phyloP scores from a whole-genome alignment of 495 filamentous ascomycete species.

The Aspergillus saccharolyticus region DNA sequence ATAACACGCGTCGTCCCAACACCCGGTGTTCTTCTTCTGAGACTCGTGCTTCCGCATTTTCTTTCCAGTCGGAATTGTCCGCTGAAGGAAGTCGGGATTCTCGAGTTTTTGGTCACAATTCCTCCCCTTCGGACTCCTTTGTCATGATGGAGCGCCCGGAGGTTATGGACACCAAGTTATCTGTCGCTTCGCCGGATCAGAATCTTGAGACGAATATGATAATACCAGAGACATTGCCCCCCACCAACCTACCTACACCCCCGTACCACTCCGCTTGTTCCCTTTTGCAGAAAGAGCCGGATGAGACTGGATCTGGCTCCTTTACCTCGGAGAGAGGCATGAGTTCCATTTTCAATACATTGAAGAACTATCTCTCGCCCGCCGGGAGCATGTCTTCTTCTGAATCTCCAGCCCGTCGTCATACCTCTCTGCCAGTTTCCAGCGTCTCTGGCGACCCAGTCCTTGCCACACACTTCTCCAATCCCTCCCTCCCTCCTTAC shows the following conservation, averaged over 20 bases:
- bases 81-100: slow-evolving; percentile 16
- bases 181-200: slow-evolving; percentile 16
- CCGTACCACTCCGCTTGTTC: slow-evolving; percentile 39
- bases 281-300: slow-evolving; percentile 39
- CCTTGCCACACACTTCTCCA: slow-evolving; percentile 69
- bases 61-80: slow-evolving; percentile 24
- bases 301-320: slow-evolving; percentile 33
- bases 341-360: slow-evolving; percentile 36
- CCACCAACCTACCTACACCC: slow-evolving; percentile 38
- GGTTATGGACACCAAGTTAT: slow-evolving; percentile 25
- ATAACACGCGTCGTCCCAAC: slow-evolving; percentile 49
- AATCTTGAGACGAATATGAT: slow-evolving; percentile 20
- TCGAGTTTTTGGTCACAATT: slow-evolving; percentile 18
- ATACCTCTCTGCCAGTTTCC: slow-evolving; percentile 54
- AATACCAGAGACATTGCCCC: slow-evolving; percentile 21
- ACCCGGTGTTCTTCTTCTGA: slow-evolving; percentile 38
- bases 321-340: slow-evolving; percentile 32
- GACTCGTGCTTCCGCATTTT: slow-evolving; percentile 36
- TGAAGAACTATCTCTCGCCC: slow-evolving; percentile 41
- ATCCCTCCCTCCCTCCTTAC: slow-evolving; percentile 54
- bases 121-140: slow-evolving; percentile 34
- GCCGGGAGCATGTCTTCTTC: slow-evolving; percentile 23
- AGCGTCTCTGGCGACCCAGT: slow-evolving; percentile 63
- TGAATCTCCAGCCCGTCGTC: slow-evolving; percentile 46
- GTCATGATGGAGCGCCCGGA: slow-evolving; percentile 39